Percentiles rank a stretch among this genome's conserved stretches.
Evolutionary conservation across 768 basidiomycete genomes (phyloP).

Genomic region (Leccinum disarticulatum): DNA sequence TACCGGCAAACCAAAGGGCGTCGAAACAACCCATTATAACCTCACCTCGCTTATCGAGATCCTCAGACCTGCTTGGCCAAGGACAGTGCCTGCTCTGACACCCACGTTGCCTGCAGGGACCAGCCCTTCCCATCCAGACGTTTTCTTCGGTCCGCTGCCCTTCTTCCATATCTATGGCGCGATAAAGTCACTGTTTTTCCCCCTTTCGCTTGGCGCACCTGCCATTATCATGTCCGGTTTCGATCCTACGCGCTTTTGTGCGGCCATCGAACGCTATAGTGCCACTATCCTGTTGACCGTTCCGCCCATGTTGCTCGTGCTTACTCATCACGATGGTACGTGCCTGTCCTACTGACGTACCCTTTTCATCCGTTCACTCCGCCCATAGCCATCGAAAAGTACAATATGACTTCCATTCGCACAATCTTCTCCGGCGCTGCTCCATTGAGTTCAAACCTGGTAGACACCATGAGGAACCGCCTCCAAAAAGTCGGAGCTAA

Average conservation of each 20-base stretch:
- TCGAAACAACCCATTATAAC: constrained; percentile 69
- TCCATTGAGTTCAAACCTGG: constrained; percentile 67
- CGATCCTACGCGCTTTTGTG: constrained; percentile 67
- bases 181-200: constrained; percentile 62
- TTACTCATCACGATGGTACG: constrained; percentile 68
- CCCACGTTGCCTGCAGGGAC: constrained; percentile 7
- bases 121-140: constrained; percentile 35
- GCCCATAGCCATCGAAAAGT: constrained; percentile 55
- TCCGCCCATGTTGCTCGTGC: constrained; percentile 80
- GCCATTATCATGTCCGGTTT: constrained; percentile 66
- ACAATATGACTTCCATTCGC: constrained; percentile 61
- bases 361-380: not conserved
- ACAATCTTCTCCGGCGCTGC: constrained; percentile 76
- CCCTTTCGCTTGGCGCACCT: constrained; percentile 49
- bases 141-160: constrained; percentile 64
- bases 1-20: constrained; percentile 77
- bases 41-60: constrained; percentile 59
- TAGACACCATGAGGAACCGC: constrained; percentile 43
- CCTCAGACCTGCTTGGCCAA: constrained; percentile 44
- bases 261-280: constrained; percentile 62
- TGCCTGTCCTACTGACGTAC: not conserved
- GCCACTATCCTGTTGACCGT: constrained; percentile 62
- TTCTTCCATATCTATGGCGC: constrained; percentile 57
- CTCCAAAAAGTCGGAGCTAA: constrained; percentile 42
- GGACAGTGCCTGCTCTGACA: constrained; percentile 4